phyloP scores from a whole-genome alignment of 2,329 filamentous ascomycete genomes.

The Arachnopeziza araneosa region DNA sequence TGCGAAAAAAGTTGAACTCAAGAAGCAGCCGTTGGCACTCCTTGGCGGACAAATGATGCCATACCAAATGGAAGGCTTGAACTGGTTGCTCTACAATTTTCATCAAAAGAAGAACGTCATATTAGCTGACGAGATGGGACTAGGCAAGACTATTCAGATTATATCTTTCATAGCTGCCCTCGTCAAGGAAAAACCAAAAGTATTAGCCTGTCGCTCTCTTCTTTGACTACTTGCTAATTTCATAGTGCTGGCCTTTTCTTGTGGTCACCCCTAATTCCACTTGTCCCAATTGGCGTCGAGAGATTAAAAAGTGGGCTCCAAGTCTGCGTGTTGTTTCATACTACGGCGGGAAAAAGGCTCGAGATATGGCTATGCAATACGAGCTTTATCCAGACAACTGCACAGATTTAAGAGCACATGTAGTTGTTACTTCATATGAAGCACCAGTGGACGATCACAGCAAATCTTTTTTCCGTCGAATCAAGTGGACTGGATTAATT shows the following conservation, averaged over 20 bases:
- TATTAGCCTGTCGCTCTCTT: conserved; percentile 35
- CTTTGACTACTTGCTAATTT: conserved; percentile 32
- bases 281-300: conserved; percentile 94
- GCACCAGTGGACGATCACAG: conserved; percentile 71
- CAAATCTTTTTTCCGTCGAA: conserved; percentile 57
- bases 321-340: conserved; percentile 85
- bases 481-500: conserved; percentile 82
- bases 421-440: conserved; percentile 94
- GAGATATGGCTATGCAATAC: conserved; percentile 71
- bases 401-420: conserved; percentile 73
- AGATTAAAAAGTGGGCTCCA: conserved; percentile 92
- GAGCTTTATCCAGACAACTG: conserved; percentile 72
- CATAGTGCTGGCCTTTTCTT: conserved; percentile 77
- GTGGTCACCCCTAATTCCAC: conserved; percentile 93
- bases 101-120: conserved; percentile 79
- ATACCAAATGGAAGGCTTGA: conserved; percentile 88
- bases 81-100: conserved; percentile 93
- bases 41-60: conserved; percentile 80
- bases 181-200: conserved; percentile 52
- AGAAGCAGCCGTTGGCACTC: conserved; percentile 67
- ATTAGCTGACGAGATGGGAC: conserved; percentile 94
- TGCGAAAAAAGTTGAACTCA: conserved; percentile 56
- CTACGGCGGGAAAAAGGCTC: conserved; percentile 70
- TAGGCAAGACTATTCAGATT: conserved; percentile 95
- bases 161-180: conserved; percentile 75